phyloP scores from a whole-genome alignment of 345 rosid genomes.

The Salix dunnii region DNA sequence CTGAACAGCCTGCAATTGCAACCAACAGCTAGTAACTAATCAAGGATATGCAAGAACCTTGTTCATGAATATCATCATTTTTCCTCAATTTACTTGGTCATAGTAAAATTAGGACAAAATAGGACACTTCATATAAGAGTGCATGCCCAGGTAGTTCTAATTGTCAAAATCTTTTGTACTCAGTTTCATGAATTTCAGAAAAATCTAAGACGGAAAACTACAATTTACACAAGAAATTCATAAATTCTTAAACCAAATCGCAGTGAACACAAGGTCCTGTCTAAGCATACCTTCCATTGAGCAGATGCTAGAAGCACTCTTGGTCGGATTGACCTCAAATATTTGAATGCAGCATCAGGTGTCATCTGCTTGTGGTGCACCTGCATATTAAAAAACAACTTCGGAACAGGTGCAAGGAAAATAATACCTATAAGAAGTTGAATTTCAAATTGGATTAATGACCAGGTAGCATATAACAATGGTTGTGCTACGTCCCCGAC shows the following conservation, averaged over 20 bases:
- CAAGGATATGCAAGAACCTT: neutral
- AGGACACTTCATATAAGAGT: neutral
- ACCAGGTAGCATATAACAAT: slow-evolving; percentile 90
- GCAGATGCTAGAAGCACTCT: slow-evolving; percentile 85
- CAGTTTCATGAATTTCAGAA: neutral
- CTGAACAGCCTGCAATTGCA: slow-evolving; percentile 65
- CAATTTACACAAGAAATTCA: neutral
- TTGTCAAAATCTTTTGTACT: neutral
- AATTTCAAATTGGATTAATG: slow-evolving; percentile 15
- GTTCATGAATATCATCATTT: neutral
- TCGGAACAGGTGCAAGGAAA: neutral
- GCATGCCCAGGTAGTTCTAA: neutral
- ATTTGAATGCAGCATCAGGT: slow-evolving; percentile 73
- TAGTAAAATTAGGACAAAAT: neutral
- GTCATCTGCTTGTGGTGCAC: slow-evolving; percentile 81
- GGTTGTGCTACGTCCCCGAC: slow-evolving; percentile 97
- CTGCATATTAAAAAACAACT: slow-evolving; percentile 31
- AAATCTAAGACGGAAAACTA: neutral
- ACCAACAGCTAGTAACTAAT: neutral
- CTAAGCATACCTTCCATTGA: slow-evolving; percentile 72
- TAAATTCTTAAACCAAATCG: neutral
- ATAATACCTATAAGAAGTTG: neutral
- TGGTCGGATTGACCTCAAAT: slow-evolving; percentile 77
- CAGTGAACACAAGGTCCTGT: neutral
- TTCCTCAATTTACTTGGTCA: neutral